Evolutionary conservation across 176 grass and related monocot species (phyloP).

Genomic region (Bromus sterilis): DNA sequence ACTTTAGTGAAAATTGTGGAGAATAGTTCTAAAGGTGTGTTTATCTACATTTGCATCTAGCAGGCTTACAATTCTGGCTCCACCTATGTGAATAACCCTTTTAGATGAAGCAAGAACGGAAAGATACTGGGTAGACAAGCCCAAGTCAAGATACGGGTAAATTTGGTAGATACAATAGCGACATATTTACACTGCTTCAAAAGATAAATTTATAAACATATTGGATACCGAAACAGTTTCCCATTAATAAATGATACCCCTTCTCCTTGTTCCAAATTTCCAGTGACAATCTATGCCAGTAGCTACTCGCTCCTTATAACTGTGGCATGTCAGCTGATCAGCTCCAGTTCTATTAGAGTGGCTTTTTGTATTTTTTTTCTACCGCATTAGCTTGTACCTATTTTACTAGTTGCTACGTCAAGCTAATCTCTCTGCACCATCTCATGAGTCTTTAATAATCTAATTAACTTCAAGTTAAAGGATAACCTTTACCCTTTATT

Average conservation of each 20-base stretch:
- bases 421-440: background rate
- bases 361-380: background rate
- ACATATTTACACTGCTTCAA: background rate
- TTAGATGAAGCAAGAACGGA: background rate
- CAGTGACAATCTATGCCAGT: background rate
- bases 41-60: background rate
- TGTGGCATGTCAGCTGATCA: background rate
- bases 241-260: background rate
- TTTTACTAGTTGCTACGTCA: background rate
- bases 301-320: background rate
- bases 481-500: background rate
- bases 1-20: background rate
- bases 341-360: background rate
- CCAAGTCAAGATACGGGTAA: too few species aligned
- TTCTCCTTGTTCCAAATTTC: background rate
- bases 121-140: background rate
- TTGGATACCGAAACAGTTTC: background rate
- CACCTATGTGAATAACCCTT: background rate
- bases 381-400: background rate
- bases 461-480: background rate
- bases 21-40: background rate
- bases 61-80: background rate
- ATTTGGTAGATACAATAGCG: too few species aligned
- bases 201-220: background rate
- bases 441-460: background rate